A percentile compares a stretch with the other conserved stretches of the same genome.
Evolutionary conservation across 306 rosid genomes (phyloP).

Genomic region (Vigna unguiculata): DNA sequence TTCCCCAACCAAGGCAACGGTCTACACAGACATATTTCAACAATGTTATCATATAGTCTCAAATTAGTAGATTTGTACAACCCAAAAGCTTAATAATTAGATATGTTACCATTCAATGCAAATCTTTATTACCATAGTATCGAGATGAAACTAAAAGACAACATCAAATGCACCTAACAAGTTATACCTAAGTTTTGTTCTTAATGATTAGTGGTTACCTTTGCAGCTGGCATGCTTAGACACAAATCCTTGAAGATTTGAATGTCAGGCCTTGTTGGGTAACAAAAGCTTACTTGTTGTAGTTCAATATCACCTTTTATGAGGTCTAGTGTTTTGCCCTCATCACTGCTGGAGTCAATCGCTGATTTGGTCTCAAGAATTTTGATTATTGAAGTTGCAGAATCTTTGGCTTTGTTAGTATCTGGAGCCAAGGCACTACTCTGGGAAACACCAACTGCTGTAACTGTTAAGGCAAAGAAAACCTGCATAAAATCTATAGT

Average conservation of each 20-base stretch:
- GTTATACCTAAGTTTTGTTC: neutral
- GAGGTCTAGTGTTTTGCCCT: conserved; percentile 53
- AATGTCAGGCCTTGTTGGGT: conserved; percentile 77
- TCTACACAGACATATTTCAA: conserved; percentile 50
- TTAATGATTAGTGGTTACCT: conserved; percentile 53
- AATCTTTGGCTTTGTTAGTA: conserved; percentile 79
- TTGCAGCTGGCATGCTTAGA: conserved; percentile 74
- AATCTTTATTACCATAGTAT: too few relatives aligned
- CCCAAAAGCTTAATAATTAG: too few relatives aligned
- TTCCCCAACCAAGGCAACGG: conserved; percentile 93
- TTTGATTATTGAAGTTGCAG: conserved; percentile 76
- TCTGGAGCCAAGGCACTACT: conserved; percentile 76
- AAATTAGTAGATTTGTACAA: neutral
- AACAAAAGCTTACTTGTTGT: conserved; percentile 66
- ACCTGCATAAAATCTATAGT: conserved; percentile 56
- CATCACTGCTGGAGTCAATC: conserved; percentile 71
- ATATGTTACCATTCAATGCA: too few relatives aligned
- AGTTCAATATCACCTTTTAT: conserved; percentile 70
- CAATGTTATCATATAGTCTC: conserved; percentile 2
- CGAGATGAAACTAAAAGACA: neutral
- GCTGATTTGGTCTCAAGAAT: conserved; percentile 74
- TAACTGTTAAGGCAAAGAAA: conserved; percentile 75
- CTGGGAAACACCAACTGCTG: conserved; percentile 80
- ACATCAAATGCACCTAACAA: neutral
- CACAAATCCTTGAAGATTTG: conserved; percentile 72